Evolutionary conservation across 306 rosid species (phyloP).

Genomic region (Quercus rubra): DNA sequence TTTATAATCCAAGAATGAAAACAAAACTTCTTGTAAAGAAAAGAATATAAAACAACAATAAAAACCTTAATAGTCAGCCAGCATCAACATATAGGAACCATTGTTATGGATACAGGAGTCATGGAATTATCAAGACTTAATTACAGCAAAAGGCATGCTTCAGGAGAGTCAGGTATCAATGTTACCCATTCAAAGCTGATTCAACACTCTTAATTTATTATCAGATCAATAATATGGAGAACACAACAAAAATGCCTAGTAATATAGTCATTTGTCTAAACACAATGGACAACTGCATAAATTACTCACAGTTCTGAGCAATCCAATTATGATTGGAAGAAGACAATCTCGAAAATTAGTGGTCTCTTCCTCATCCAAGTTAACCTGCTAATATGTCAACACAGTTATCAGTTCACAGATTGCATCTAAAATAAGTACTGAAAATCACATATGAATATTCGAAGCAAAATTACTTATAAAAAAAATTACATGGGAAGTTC

Average conservation of each 20-base stretch:
- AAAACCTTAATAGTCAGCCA: neutral
- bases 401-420: slow-evolving; percentile 30
- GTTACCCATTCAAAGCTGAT: neutral
- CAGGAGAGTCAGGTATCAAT: neutral
- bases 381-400: slow-evolving; percentile 50
- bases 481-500: too few species aligned
- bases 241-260: neutral
- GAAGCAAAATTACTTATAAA: neutral
- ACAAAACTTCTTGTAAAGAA: neutral
- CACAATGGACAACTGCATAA: neutral
- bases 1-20: neutral
- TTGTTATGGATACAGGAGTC: neutral
- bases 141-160: neutral
- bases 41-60: too few species aligned
- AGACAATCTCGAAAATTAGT: slow-evolving; percentile 70
- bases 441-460: slow-evolving; percentile 2
- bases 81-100: neutral
- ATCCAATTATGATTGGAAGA: slow-evolving; percentile 89
- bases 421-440: slow-evolving; percentile 18
- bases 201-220: neutral
- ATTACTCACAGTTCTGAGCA: slow-evolving; percentile 96
- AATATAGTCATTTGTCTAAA: neutral
- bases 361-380: slow-evolving; percentile 79
- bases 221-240: neutral
- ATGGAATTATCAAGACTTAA: neutral